Percentiles rank a stretch among this genome's conserved stretches.
These are phyloP conservation scores for Hypomontagnella monticulosa DNA, from an alignment of 495 filamentous ascomycete species.

Conservation along the genomic window DNA sequence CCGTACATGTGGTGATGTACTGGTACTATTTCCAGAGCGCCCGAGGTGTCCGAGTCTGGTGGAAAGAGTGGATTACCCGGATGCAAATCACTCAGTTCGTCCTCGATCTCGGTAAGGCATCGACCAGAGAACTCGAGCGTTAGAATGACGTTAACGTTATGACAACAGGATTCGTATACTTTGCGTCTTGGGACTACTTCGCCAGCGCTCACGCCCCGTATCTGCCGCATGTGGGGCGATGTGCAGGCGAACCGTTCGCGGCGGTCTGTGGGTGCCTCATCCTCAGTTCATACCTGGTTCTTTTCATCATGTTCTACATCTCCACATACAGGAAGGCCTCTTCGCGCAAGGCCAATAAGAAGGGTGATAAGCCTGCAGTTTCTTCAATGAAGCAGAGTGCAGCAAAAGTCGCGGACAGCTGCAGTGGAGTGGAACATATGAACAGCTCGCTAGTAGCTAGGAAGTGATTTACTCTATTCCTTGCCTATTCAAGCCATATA, in stretches of 20 bases:
- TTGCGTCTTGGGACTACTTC: constrained; percentile 93
- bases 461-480: constrained; percentile 25
- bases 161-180: constrained; percentile 82
- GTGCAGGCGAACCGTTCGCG: constrained; percentile 95
- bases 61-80: constrained; percentile 88
- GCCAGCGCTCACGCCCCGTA: constrained; percentile 85
- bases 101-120: constrained; percentile 73
- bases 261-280: constrained; percentile 90
- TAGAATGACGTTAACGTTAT: constrained; percentile 22
- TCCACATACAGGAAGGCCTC: constrained; percentile 86
- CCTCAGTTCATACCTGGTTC: constrained; percentile 88
- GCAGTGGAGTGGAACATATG: constrained; percentile 43
- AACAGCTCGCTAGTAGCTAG: constrained; percentile 38
- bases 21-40: constrained; percentile 80
- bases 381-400: constrained; percentile 42
- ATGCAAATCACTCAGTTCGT: constrained; percentile 84
- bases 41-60: constrained; percentile 81
- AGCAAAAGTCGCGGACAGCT: constrained; percentile 38
- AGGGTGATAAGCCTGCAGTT: constrained; percentile 14
- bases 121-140: neutral
- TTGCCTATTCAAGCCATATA: constrained; percentile 9
- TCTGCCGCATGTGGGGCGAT: constrained; percentile 82
- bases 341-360: constrained; percentile 38
- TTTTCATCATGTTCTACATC: constrained; percentile 98
- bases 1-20: constrained; percentile 74